phyloP scores from a whole-genome alignment of 345 rosid species.

The Alliaria petiolata region DNA sequence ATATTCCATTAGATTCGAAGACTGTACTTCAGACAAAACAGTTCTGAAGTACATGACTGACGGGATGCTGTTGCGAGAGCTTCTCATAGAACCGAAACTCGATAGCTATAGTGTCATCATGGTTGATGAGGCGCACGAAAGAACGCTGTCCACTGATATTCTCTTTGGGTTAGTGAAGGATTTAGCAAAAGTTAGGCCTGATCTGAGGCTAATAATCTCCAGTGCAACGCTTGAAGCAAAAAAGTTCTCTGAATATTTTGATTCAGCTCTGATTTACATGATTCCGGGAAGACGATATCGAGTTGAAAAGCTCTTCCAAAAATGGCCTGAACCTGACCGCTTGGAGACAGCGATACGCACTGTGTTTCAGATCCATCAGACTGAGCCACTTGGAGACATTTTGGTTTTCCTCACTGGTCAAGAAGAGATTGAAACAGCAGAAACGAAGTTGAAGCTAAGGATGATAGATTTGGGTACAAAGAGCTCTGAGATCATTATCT shows the following conservation, averaged over 20 bases:
- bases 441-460: slow-evolving; percentile 65
- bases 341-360: slow-evolving; percentile 82
- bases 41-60: slow-evolving; percentile 92
- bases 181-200: slow-evolving; percentile 68
- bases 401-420: slow-evolving; percentile 89
- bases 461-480: slow-evolving; percentile 73
- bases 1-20: slow-evolving; percentile 91
- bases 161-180: slow-evolving; percentile 47
- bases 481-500: slow-evolving; percentile 80
- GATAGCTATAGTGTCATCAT: slow-evolving; percentile 83
- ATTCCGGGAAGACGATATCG: slow-evolving; percentile 96
- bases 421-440: slow-evolving; percentile 94
- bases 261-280: slow-evolving; percentile 72
- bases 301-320: slow-evolving; percentile 72
- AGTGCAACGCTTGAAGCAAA: slow-evolving; percentile 97
- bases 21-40: slow-evolving; percentile 88
- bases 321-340: slow-evolving; percentile 75
- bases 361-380: slow-evolving; percentile 79
- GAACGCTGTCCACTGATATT: slow-evolving; percentile 87
- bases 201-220: slow-evolving; percentile 76
- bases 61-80: slow-evolving; percentile 91
- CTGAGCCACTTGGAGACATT: slow-evolving; percentile 71
- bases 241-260: slow-evolving; percentile 91
- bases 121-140: slow-evolving; percentile 97
- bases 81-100: slow-evolving; percentile 80